Base-by-base conservation (phyloP, 2,329 filamentous ascomycete species). In the Alternaria atra region DNA sequence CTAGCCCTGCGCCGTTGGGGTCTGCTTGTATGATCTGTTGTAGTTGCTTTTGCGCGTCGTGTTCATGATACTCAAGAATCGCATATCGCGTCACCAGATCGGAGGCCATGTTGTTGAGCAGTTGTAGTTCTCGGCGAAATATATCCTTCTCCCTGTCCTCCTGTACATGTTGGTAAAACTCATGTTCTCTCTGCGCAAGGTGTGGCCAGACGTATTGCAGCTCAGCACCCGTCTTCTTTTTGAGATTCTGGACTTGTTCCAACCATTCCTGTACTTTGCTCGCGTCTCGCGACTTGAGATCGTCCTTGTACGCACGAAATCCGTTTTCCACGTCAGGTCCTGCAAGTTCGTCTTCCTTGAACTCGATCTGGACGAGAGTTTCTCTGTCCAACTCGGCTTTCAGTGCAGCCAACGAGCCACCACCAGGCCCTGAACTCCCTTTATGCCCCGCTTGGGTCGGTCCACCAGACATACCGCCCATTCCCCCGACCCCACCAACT, bases 1-100 rank as follows among this genome's bases (percentile, higher is more conserved):
- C 30, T 6, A 35, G 13, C 20, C 12, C 46, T n/a, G 34, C 32
- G 17, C 15, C 32, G 23, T 10, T 15, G 7, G 37, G 9, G 15
- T 58, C 52, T 23, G 58, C 32, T 25, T 63, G 52, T 40, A 52
- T 23, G 5, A 64, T 61, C 27, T 66, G 66, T 13, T 52, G n/a
- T 2, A 71, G 52, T 35, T 60, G 67, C 48, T 69, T 71, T 7
- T 52, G 54, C 7, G 60, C 52, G 34, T 71, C 67, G 15, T 61
- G 55, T 48, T 66, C 58, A 37, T 64, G 61, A 35, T 63, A 69
- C n/a, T 27, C 52, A 15, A 69, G 46, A 1, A 70, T 53, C 6
- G 67, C 60, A 42, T 61, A 54, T 13, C 68, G 56, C 1, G 32
- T 35, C 1, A 55, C 44, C 23, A 63, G 42, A 10, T 64, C 50